Evolutionary conservation across 192 early-diverging fungal genomes (phyloP), one percentile per base, ranked within the genome.

Genomic region (Podila epicladia): DNA sequence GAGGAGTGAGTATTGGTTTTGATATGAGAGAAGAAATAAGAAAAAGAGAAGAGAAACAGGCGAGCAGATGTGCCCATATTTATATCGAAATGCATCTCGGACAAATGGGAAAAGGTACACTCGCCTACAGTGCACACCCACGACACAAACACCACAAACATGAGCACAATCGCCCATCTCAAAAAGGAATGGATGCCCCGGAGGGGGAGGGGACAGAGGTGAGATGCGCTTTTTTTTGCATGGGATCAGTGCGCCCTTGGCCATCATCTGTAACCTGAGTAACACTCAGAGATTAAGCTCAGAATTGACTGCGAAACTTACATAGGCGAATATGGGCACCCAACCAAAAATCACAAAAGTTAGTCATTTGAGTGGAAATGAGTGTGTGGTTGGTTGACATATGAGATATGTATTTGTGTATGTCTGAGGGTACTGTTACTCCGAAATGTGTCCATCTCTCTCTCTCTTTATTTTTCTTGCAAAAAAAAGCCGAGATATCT

Each of bases 181-280:
- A 55, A 55, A 55, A 55, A 55, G 53, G 53, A 55, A 55, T 55
- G 53, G 53, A 55, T 55, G 24, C 53, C 53, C 53, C 53, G 53
- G 53, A 55, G 53, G 53, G 24, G 41, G 13, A 45, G 33, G 3
- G 35, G 35, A 3, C 35, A 37, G 9, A 9, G 8, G 41, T 3
- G 24, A 55, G 53, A 55, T 20, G n/a, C 2, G 53, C 53, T 9
- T 53, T 29, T 29, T 29, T 29, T 55, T 55, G 20, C n/a, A 55
- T 26, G 24, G 53, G 41, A 4, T 17, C 12, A 15, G 15, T 45
- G 41, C 41, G 41, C 41, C 11, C 2, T 0, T 45, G 41, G 41
- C 20, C 8, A 20, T 55, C 8, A 26, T 55, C 53, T 24, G 24
- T 24, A 55, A 24, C 24, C n/a, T 55, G 53, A 55, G 53, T 55